These are phyloP conservation scores for Syzygium jambos DNA, from an alignment of 345 rosid species.

Conservation along the genomic window DNA sequence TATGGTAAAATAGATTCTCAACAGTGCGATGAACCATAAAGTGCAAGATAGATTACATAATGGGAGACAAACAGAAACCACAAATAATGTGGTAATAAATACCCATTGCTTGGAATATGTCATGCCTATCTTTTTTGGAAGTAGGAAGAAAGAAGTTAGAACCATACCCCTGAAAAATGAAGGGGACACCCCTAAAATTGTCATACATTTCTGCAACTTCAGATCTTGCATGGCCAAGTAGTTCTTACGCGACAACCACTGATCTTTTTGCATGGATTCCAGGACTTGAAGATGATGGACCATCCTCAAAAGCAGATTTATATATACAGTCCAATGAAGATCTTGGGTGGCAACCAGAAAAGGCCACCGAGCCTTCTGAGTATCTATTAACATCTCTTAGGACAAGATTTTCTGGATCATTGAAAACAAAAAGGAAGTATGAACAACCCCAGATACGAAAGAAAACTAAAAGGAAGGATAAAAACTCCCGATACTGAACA, in stretches of 20 bases:
- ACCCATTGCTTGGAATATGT: neutral
- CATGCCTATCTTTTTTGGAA: neutral
- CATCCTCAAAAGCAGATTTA: constrained; percentile 18
- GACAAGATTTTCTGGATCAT: constrained; percentile 41
- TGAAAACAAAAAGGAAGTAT: neutral
- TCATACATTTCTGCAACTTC: constrained; percentile 7
- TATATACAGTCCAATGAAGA: constrained; percentile 10
- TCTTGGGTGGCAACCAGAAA: constrained; percentile 14
- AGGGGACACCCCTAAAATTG: constrained; percentile 17
- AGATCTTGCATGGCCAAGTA: constrained; percentile 26
- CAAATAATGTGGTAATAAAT: neutral
- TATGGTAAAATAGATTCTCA: neutral
- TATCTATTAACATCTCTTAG: constrained; percentile 26
- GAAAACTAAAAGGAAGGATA: neutral
- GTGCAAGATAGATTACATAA: neutral
- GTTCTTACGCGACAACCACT: constrained; percentile 1
- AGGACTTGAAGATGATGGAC: constrained; percentile 16
- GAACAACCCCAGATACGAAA: neutral
- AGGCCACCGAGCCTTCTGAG: constrained; percentile 13
- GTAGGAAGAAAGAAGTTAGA: neutral
- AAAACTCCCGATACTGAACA: neutral
- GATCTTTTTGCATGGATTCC: constrained; percentile 16
- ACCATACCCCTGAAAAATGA: constrained; percentile 42
- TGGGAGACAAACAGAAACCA: neutral
- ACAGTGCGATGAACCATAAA: neutral